phyloP scores from a whole-genome alignment of 768 basidiomycete genomes.

The Cystoderma amianthinum region DNA sequence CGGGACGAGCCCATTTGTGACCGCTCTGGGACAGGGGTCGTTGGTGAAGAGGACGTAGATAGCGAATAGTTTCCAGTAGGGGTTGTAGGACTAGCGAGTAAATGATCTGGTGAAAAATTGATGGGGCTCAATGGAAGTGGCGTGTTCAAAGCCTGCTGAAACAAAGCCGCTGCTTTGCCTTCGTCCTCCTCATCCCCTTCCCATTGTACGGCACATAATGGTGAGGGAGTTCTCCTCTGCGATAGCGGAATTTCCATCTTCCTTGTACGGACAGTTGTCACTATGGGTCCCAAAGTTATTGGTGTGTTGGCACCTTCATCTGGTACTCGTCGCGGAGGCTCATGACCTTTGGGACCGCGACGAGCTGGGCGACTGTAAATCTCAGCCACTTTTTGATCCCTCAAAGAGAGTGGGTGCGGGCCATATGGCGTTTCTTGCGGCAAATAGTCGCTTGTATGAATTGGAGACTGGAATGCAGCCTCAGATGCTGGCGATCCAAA shows the following conservation, averaged over 20 bases:
- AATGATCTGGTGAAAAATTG: constrained; percentile 10
- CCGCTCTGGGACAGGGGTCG: constrained; percentile 4
- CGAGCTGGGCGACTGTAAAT: constrained; percentile 14
- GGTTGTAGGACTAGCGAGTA: background rate
- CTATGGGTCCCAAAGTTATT: constrained; percentile 15
- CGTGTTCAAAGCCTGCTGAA: constrained; percentile 26
- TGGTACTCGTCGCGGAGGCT: background rate
- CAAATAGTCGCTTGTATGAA: constrained; percentile 2
- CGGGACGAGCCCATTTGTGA: constrained; percentile 1
- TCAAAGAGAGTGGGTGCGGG: constrained; percentile 11
- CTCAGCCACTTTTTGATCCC: constrained; percentile 19
- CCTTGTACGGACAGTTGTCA: constrained; percentile 24
- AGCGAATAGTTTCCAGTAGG: constrained; percentile 1
- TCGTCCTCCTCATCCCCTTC: constrained; percentile 5
- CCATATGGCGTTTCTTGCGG: background rate
- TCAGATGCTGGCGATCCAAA: constrained; percentile 12
- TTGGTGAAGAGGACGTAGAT: constrained; percentile 6
- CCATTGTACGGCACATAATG: constrained; percentile 19
- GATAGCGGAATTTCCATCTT: constrained; percentile 6
- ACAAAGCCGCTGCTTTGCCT: constrained; percentile 11
- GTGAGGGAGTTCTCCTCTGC: constrained; percentile 13
- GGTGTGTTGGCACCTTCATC: constrained; percentile 2
- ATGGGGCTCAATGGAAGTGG: constrained; percentile 32
- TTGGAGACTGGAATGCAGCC: constrained; percentile 3
- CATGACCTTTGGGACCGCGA: constrained; percentile 6